Conservation (phyloP, 1,139 yeast genomes). For the Debaryomyces fabryi region DNA sequence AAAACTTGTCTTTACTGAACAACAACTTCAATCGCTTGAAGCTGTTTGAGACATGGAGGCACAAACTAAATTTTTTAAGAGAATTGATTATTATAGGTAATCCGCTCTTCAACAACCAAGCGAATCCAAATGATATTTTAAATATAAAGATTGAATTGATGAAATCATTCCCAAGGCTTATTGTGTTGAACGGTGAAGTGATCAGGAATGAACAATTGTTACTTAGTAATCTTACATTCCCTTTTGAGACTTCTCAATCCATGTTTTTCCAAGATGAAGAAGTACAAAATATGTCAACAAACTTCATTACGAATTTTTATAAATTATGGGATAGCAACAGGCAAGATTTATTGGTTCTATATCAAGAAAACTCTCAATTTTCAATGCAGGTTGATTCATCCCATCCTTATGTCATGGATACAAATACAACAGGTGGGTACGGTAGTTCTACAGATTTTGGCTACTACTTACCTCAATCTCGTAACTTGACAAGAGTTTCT, state of each 20-base stretch:
- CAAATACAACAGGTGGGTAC: constrained; percentile 31
- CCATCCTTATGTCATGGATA: constrained; percentile 51
- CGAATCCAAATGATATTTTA: constrained; percentile 36
- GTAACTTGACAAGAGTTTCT: constrained; percentile 75
- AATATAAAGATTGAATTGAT: constrained; percentile 65
- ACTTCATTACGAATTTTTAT: constrained; percentile 73
- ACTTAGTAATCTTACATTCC: constrained; percentile 55
- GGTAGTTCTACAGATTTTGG: constrained; percentile 54
- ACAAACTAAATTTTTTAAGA: constrained; percentile 70
- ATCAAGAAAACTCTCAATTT: constrained; percentile 83
- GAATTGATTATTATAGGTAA: constrained; percentile 79
- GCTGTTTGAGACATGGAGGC: constrained; percentile 74
- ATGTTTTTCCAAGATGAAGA: constrained; percentile 83
- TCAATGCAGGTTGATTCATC: constrained; percentile 64
- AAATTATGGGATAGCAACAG: constrained; percentile 84
- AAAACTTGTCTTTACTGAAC: constrained; percentile 78
- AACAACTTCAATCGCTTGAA: constrained; percentile 64
- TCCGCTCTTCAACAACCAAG: constrained; percentile 55
- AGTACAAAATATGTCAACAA: constrained; percentile 68
- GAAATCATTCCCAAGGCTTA: constrained; percentile 73
- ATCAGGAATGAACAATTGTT: constrained; percentile 74
- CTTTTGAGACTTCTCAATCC: constrained; percentile 45
- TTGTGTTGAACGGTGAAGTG: constrained; percentile 75
- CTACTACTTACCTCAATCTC: constrained; percentile 66
- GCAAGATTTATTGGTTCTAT: constrained; percentile 65